A percentile compares a stretch with the other conserved stretches of the same genome.
phyloP scores from a whole-genome alignment of 2,329 filamentous ascomycete species.

The Aspergillus vadensis region DNA sequence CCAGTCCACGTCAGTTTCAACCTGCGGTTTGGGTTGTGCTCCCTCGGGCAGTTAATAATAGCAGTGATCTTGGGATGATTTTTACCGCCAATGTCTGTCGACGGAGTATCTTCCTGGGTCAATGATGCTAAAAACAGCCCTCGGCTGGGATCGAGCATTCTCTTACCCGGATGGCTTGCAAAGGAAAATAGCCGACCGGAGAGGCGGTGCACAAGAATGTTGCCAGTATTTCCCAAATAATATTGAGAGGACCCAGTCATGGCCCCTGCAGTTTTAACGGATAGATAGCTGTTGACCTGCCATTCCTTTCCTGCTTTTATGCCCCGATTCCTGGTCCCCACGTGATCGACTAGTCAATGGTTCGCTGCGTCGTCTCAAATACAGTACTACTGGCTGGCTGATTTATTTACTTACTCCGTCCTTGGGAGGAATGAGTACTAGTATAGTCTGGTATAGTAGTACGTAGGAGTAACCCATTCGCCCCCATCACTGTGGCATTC shows the following conservation, averaged over 20 bases:
- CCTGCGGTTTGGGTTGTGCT: constrained; percentile 5
- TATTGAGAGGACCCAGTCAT: neutral
- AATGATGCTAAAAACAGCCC: neutral
- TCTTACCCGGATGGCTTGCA: neutral
- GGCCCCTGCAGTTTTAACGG: neutral
- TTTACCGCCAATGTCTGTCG: no score
- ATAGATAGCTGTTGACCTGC: neutral
- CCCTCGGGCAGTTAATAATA: constrained; percentile 2
- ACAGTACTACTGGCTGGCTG: neutral
- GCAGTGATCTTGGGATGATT: neutral
- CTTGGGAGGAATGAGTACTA: no score
- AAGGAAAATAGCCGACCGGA: neutral
- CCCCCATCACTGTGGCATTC: neutral
- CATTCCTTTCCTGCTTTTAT: neutral
- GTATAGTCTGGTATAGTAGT: neutral
- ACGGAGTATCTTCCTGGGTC: no score
- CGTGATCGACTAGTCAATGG: neutral
- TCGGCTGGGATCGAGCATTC: neutral
- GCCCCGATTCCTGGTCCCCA: neutral
- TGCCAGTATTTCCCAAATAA: neutral
- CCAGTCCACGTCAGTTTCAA: constrained; percentile 21
- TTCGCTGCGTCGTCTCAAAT: neutral
- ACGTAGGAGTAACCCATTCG: neutral
- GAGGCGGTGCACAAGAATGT: constrained; percentile 1
- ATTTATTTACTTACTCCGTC: no score